Evolutionary conservation across 108 stramenopile genomes (phyloP).

Genomic region (Epipyxis sp.): DNA sequence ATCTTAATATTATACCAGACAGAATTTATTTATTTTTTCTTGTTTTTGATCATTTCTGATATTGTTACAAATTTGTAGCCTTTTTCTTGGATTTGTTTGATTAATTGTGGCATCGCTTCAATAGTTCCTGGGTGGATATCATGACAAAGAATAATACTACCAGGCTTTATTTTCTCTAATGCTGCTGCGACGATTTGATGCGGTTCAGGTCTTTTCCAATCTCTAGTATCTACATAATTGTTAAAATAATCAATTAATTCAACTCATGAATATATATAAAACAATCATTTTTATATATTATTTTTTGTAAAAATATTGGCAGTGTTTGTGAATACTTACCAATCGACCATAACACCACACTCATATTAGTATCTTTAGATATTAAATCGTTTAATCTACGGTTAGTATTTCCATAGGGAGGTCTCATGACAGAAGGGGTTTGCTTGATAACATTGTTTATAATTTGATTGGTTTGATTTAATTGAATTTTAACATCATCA

Average conservation of each 20-base stretch:
- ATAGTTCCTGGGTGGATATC: not conserved
- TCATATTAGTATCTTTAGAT: not conserved
- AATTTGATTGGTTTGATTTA: not conserved
- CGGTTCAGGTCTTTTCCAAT: not conserved
- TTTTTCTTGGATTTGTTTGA: not conserved
- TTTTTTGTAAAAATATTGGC: too few relatives aligned
- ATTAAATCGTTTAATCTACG: not conserved
- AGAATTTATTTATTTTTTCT: too few relatives aligned
- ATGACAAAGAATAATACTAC: constrained; percentile 10
- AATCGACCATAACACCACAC: not conserved
- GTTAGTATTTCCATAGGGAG: constrained; percentile 18
- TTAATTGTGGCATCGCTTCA: not conserved
- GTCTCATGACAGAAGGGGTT: not conserved
- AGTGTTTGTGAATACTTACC: too few relatives aligned
- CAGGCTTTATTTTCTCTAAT: not conserved
- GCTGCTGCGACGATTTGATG: not conserved
- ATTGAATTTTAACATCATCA: not conserved
- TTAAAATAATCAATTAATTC: too few relatives aligned
- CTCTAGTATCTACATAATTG: constrained; percentile 3
- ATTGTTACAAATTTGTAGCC: not conserved
- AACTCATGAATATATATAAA: too few relatives aligned
- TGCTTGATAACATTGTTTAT: not conserved
- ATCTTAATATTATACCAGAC: too few relatives aligned
- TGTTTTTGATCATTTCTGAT: not conserved
- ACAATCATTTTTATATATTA: too few relatives aligned